Conservation (phyloP, 108 stramenopile species). For the Cyclotella kingstonii region DNA sequence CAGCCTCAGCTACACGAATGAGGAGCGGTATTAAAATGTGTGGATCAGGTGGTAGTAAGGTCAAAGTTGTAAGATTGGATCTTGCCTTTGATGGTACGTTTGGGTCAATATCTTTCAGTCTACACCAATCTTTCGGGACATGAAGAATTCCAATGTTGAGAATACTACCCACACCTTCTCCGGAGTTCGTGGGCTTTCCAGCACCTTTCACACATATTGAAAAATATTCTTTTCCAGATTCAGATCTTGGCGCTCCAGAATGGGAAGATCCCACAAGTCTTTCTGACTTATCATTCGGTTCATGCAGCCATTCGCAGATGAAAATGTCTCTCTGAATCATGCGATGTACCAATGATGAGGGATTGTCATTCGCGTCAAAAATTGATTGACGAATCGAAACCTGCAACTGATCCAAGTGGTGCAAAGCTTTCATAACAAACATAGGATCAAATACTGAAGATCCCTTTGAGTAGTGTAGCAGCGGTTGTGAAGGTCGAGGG, state of each 20-base stretch:
- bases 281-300: constrained; percentile 36
- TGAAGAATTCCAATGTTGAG: constrained; percentile 78
- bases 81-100: constrained; percentile 10
- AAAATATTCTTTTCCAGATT: constrained; percentile 52
- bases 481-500: constrained; percentile 70
- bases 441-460: constrained; percentile 65
- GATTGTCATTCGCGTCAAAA: constrained; percentile 24
- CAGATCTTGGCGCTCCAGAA: constrained; percentile 32
- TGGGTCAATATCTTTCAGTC: constrained; percentile 21
- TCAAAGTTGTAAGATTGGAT: constrained; percentile 57
- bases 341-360: constrained; percentile 30
- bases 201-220: constrained; percentile 70
- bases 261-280: constrained; percentile 23
- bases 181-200: constrained; percentile 53
- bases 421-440: constrained; percentile 64
- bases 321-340: constrained; percentile 75
- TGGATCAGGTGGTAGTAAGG: constrained; percentile 78
- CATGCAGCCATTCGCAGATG: constrained; percentile 73
- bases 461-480: constrained; percentile 61
- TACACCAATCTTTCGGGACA: constrained; percentile 44
- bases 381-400: constrained; percentile 49
- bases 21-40: constrained; percentile 76
- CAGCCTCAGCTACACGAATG: constrained; percentile 63
- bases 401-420: constrained; percentile 65
- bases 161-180: constrained; percentile 48